Percentiles rank a stretch among this genome's conserved stretches.
phyloP scores from a whole-genome alignment of 176 grass and related monocot species.

The Luzula sylvatica region DNA sequence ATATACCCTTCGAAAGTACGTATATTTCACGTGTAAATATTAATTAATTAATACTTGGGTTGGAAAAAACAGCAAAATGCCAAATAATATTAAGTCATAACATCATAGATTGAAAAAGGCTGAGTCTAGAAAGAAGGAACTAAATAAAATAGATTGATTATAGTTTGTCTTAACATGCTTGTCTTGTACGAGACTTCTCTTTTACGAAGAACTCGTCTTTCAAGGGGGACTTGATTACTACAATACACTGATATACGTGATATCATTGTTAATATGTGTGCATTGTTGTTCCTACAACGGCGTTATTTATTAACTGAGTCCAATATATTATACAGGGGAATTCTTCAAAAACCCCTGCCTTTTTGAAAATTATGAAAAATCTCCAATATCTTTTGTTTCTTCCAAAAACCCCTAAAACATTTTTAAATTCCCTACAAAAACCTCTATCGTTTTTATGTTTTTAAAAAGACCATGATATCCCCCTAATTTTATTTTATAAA shows the following conservation, averaged over 20 bases:
- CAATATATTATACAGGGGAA: too few relatives aligned
- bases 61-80: slow-evolving; percentile 15
- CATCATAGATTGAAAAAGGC: background rate
- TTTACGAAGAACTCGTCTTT: background rate
- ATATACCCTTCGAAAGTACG: background rate
- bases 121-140: slow-evolving; percentile 12
- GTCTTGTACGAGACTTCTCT: slow-evolving; percentile 1
- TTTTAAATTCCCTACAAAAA: too few relatives aligned
- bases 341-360: too few relatives aligned
- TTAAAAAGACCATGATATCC: too few relatives aligned
- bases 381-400: too few relatives aligned
- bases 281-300: slow-evolving; percentile 19
- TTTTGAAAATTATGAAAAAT: too few relatives aligned
- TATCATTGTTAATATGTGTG: too few relatives aligned
- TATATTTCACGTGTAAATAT: background rate
- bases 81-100: slow-evolving; percentile 13
- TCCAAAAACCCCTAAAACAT: too few relatives aligned
- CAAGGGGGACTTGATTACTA: background rate
- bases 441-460: too few relatives aligned
- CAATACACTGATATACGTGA: background rate
- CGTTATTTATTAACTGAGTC: slow-evolving; percentile 5
- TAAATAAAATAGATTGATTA: background rate
- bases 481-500: too few relatives aligned
- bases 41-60: background rate
- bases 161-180: slow-evolving; percentile 10